Evolutionary conservation across 768 basidiomycete species (phyloP), one percentile per base, ranked within the genome.

Genomic region (Lactarius trivialis): DNA sequence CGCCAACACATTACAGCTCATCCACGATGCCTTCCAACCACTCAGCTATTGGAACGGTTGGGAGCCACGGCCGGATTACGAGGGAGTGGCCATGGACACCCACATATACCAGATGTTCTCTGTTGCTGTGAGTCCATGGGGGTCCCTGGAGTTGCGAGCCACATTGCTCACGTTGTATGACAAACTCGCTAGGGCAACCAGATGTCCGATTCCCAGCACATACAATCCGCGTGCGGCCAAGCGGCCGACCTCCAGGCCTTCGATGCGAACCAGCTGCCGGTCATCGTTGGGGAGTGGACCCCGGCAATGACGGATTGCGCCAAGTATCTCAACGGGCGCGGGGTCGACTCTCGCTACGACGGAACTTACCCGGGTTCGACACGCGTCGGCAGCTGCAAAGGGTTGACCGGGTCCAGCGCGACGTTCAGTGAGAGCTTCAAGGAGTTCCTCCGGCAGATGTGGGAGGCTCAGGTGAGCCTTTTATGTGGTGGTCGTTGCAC

Each of bases 261-360:
- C 65, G 37, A 61, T 24, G 5, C n/a, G 1, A 58, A 66, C 39
- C 78, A 82, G 43, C 79, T 94, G 34, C 93, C 91, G 92, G 78
- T 82, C 19, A 77, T 93, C 49, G 91, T 93, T 15, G 93, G 93
- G 43, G 93, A 97, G 75, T 97, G 90, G 86, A 84, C 88, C 0
- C 81, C 88, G 4, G 88, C 86, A 4, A 74, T 79, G 55, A 92
- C 82, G 11, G 91, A 91, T 68, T 91, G 90, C 66, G 86, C 86
- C 14, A 86, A 81, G 68, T 89, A 89, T 73, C 77, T 96, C 52
- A 96, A 95, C 68, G 93, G 93, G 6, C 83, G 91, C 43, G 91
- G 89, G 1, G 65, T 77, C 43, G 86, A 88, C 76, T 73, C 81
- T 9, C 72, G 81, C 24, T 86, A 82, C 67, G 85, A 81, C 60